A percentile compares a stretch with the other conserved stretches of the same genome.
These are phyloP conservation scores for Globisporangium solare DNA, from an alignment of 352 stramenopile genomes.

Conservation along the genomic window DNA sequence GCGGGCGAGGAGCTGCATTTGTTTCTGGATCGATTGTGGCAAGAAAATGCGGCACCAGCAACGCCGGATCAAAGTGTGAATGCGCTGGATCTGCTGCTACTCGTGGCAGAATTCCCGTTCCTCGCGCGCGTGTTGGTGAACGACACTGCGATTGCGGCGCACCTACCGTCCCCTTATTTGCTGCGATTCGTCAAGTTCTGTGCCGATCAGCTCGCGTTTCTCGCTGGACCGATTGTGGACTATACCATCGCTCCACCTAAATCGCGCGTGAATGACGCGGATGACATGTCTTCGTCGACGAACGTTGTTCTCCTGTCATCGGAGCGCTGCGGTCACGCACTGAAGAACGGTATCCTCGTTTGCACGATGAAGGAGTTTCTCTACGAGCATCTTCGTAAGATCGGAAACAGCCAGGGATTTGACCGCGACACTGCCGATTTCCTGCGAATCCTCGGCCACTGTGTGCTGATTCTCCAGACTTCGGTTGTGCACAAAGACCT, in stretches of 20 bases:
- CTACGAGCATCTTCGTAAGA: constrained; percentile 22
- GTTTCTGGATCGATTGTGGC: constrained; percentile 33
- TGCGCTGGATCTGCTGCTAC: constrained; percentile 50
- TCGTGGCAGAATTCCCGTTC: constrained; percentile 57
- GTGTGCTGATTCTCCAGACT: constrained; percentile 61
- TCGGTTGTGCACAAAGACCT: constrained; percentile 77
- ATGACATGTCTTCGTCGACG: constrained; percentile 28
- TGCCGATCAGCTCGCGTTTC: constrained; percentile 45
- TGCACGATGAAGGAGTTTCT: constrained; percentile 59
- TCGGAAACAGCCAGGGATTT: constrained; percentile 10
- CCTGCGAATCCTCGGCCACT: constrained; percentile 43
- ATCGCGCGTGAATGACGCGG: background rate
- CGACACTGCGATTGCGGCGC: constrained; percentile 13
- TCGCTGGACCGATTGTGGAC: constrained; percentile 44
- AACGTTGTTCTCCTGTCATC: constrained; percentile 71
- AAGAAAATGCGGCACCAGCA: constrained; percentile 4
- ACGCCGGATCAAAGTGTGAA: constrained; percentile 27
- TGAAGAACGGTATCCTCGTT: constrained; percentile 71
- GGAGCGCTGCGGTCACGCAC: constrained; percentile 58
- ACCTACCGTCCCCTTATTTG: constrained; percentile 18
- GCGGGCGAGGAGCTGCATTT: constrained; percentile 34
- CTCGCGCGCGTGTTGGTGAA: constrained; percentile 34
- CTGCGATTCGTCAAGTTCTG: constrained; percentile 47
- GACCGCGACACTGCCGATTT: constrained; percentile 19
- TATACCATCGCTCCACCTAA: constrained; percentile 23